Conservation (phyloP, 225 moss, liverwort and hornwort genomes). For the Bryum argenteum region DNA sequence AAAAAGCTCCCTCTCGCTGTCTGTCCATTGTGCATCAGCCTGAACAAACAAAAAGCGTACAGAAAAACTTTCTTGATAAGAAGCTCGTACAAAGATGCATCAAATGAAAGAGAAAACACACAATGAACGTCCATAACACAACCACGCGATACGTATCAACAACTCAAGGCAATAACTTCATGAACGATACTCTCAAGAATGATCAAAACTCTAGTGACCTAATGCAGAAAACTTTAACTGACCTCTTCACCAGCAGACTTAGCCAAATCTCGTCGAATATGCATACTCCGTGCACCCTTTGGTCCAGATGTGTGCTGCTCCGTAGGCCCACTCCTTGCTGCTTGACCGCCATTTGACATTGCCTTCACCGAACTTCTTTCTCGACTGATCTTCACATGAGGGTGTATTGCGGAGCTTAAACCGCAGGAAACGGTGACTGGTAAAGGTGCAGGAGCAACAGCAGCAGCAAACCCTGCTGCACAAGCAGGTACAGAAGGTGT, state of each 20-base stretch:
- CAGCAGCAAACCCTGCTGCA: conserved; percentile 25
- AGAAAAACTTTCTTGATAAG: conserved; percentile 2
- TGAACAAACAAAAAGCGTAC: conserved; percentile 31
- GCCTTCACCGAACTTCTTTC: conserved; percentile 65
- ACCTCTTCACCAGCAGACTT: conserved; percentile 60
- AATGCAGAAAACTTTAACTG: conserved; percentile 21
- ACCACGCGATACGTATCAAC: not conserved
- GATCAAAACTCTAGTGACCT: not conserved
- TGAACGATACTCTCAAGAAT: not conserved
- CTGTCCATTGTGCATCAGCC: conserved; percentile 88
- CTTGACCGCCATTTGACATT: conserved; percentile 51
- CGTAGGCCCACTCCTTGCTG: conserved; percentile 39
- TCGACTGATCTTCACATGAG: conserved; percentile 62
- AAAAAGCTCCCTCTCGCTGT: conserved; percentile 77
- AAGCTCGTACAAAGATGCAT: not conserved
- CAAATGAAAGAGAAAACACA: not conserved
- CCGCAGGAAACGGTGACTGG: conserved; percentile 52
- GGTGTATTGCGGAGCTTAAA: conserved; percentile 58
- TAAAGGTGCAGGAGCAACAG: conserved; percentile 30
- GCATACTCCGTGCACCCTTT: conserved; percentile 64
- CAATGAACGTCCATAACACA: not conserved
- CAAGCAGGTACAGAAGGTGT: conserved; percentile 36
- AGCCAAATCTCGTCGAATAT: conserved; percentile 50
- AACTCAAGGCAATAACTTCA: not conserved
- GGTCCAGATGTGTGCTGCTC: conserved; percentile 64